Percentiles rank a stretch among this genome's conserved stretches.
These are phyloP conservation scores for Fusarium sp. DNA, from an alignment of 2,329 filamentous ascomycete species.

Conservation along the genomic window DNA sequence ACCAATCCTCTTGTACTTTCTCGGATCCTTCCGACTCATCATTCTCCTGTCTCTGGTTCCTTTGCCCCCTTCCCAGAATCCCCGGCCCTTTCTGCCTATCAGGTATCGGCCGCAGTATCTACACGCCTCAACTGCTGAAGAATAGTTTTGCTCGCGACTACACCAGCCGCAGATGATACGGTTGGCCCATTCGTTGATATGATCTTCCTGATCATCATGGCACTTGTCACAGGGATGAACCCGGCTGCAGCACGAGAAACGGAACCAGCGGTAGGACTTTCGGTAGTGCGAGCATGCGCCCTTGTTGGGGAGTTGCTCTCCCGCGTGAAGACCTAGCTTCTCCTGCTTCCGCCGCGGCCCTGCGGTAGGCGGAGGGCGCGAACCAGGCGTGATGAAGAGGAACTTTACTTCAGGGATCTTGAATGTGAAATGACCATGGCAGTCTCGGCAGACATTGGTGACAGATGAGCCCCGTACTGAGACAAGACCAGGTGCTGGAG, in stretches of 20 bases:
- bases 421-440: slow-evolving; percentile 82
- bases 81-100: slow-evolving; percentile 70
- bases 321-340: slow-evolving; percentile 65
- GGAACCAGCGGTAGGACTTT: slow-evolving; percentile 70
- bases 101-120: slow-evolving; percentile 76
- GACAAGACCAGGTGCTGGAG: slow-evolving; percentile 71
- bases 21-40: slow-evolving; percentile 81
- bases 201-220: slow-evolving; percentile 76
- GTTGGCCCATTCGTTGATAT: slow-evolving; percentile 82
- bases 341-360: slow-evolving; percentile 60
- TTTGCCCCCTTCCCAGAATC: slow-evolving; percentile 90
- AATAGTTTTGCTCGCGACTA: slow-evolving; percentile 81
- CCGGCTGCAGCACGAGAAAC: slow-evolving; percentile 69
- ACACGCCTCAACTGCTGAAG: slow-evolving; percentile 74
- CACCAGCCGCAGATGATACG: slow-evolving; percentile 86
- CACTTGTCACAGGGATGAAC: slow-evolving; percentile 75
- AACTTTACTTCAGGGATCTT: slow-evolving; percentile 82
- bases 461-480: slow-evolving; percentile 78
- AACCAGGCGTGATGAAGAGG: slow-evolving; percentile 70
- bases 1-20: slow-evolving; percentile 74
- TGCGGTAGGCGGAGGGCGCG: slow-evolving; percentile 51
- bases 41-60: slow-evolving; percentile 75
- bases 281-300: slow-evolving; percentile 68
- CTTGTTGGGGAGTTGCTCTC: slow-evolving; percentile 62
- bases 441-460: slow-evolving; percentile 80